Base-by-base conservation (phyloP, 305 asterid species). In the Fraxinus platypoda region DNA sequence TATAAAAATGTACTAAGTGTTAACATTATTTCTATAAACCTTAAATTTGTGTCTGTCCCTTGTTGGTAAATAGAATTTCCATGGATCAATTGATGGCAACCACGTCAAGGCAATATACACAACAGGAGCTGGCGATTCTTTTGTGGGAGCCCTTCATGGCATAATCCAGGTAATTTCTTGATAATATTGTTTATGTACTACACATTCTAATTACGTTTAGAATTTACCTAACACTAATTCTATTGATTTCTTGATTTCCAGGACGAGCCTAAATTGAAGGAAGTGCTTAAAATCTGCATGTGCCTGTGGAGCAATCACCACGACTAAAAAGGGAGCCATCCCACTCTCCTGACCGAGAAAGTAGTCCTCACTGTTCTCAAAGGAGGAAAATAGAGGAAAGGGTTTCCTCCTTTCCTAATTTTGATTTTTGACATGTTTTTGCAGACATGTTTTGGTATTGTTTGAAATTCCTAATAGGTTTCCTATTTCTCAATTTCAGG, bases 61-160 rank as follows among this genome's bases (percentile, higher is more conserved):
- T 17, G 12, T 28, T 34, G 30, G 52, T 19, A 4, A 4, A 52
- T 76, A 91, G 92, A 86, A 54, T 70, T 94, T 94, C 85, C 87
- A 75, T 15, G 99, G 99, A 82, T 35, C 86, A 1, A 88, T 95
- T 25, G 90, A 81, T 13, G 97, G 82, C 8, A 93, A 74, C 77
- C 88, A 76, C 9, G 99, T 95, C 19, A 88, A 94, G 30, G 77
- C 98, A 2, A 91, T 94, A 0, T 98, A 95, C 84, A 93, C 99
- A 57, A 95, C 99, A 31, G 97, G 99, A 72, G 99, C 97, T 0
- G 97, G 99, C 1, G 99, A 94, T 82, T 92, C 98, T 30, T 95
- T 95, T 34, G 96, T 94, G 9, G 98, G 98, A 41, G 96, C 98
- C 71, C 94, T 95, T 43, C 94, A 86, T 76, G 38, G 88, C 41